Conservation (phyloP, 495 filamentous ascomycete genomes). For the Talaromyces wortmannii region DNA sequence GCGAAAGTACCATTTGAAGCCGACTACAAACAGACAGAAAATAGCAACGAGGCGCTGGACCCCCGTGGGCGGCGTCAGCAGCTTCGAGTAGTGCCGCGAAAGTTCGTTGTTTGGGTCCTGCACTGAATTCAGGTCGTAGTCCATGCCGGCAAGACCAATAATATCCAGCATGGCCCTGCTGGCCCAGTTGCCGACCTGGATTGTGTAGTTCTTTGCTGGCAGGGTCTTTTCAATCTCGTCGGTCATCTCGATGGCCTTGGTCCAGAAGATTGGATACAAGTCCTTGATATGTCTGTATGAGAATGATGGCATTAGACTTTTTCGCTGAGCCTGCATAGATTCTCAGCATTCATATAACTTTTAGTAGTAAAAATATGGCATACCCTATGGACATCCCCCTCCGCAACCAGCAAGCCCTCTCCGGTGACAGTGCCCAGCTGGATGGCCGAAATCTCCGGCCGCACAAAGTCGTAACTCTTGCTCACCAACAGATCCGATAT, state of each 20-base stretch:
- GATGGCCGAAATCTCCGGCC: conserved; percentile 51
- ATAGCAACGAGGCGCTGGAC: conserved; percentile 26
- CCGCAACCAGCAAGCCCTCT: conserved; percentile 70
- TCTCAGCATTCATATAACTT: neutral
- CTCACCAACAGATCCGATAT: conserved; percentile 58
- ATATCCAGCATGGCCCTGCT: conserved; percentile 79
- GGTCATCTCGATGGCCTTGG: conserved; percentile 51
- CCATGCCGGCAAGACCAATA: conserved; percentile 79
- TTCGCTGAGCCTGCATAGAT: conserved; percentile 51
- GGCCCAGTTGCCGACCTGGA: conserved; percentile 60
- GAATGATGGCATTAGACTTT: conserved; percentile 78
- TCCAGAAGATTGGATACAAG: conserved; percentile 79
- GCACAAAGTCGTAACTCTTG: conserved; percentile 74
- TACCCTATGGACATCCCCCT: conserved; percentile 78
- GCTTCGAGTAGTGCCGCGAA: conserved; percentile 52
- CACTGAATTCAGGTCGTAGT: conserved; percentile 73
- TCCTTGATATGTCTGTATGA: conserved; percentile 80
- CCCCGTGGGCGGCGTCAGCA: conserved; percentile 20
- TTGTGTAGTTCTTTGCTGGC: conserved; percentile 17
- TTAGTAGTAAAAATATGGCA: neutral
- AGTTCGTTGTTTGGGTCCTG: conserved; percentile 56
- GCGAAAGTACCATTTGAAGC: conserved; percentile 19
- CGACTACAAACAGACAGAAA: conserved; percentile 31
- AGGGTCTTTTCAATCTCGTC: conserved; percentile 31
- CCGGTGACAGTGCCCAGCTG: conserved; percentile 63